Evolutionary conservation across 371 early-diverging fungal species (phyloP).

Genomic region (Choanephora cucurbitarum): DNA sequence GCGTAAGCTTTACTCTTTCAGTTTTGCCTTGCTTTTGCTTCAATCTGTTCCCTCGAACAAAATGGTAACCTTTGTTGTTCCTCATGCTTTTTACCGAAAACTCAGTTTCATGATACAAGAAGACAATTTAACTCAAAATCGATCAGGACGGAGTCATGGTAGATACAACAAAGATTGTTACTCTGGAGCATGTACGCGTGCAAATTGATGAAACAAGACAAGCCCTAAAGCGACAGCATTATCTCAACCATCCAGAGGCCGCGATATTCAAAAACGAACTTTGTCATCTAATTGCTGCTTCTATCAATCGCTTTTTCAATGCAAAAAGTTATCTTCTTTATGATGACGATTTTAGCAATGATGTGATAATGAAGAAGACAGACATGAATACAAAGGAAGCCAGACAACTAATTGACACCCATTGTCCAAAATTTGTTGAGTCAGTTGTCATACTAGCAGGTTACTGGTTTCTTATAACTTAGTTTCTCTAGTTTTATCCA

Average conservation of each 20-base stretch:
- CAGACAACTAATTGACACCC: not conserved
- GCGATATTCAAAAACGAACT: constrained; percentile 5
- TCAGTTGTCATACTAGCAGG: constrained; percentile 8
- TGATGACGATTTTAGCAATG: constrained; percentile 5
- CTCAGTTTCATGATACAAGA: constrained; percentile 13
- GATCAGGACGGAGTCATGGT: constrained; percentile 6
- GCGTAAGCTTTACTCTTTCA: constrained; percentile 10
- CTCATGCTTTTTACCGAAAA: constrained; percentile 15
- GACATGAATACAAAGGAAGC: constrained; percentile 10
- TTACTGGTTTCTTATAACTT: constrained; percentile 10
- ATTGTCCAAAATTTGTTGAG: constrained; percentile 12
- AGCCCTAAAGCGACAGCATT: not conserved
- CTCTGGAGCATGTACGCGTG: constrained; percentile 8
- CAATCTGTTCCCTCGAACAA: constrained; percentile 9
- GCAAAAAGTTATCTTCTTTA: constrained; percentile 8
- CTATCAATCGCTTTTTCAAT: constrained; percentile 12
- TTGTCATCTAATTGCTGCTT: constrained; percentile 13
- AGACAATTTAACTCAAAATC: constrained; percentile 14
- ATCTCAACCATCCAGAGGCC: constrained; percentile 10
- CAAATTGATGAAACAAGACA: constrained; percentile 11
- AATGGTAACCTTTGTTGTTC: constrained; percentile 9
- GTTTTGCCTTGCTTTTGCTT: constrained; percentile 12
- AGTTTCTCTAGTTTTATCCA: constrained; percentile 10
- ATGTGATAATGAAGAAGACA: constrained; percentile 11
- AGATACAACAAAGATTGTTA: constrained; percentile 10